phyloP scores from a whole-genome alignment of 192 early-diverging fungal genomes.

The Backusella tuberculispora region DNA sequence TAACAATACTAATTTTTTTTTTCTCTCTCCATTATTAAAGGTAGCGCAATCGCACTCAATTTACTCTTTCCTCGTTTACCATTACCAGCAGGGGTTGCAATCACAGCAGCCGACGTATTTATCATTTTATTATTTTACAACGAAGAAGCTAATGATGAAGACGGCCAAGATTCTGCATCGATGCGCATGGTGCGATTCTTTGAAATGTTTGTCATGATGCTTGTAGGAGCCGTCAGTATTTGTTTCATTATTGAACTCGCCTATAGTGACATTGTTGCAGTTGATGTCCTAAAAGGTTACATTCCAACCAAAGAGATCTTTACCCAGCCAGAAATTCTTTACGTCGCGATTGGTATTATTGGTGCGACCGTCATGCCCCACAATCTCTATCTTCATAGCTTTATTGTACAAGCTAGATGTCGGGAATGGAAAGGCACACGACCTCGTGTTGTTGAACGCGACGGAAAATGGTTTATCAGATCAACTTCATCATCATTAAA shows the following conservation, averaged over 20 bases:
- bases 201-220: constrained; percentile 67
- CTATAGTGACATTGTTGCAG: constrained; percentile 58
- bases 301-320: constrained; percentile 62
- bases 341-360: constrained; percentile 79
- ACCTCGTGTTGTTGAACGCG: constrained; percentile 15
- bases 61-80: constrained; percentile 70
- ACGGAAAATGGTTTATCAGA: constrained; percentile 16
- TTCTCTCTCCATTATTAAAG: constrained; percentile 25
- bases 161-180: constrained; percentile 21
- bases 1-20: neutral
- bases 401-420: constrained; percentile 69
- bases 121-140: constrained; percentile 66
- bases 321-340: constrained; percentile 59
- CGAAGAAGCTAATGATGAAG: constrained; percentile 46
- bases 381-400: constrained; percentile 80
- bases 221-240: constrained; percentile 63
- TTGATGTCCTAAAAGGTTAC: constrained; percentile 68
- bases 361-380: constrained; percentile 81
- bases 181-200: constrained; percentile 58
- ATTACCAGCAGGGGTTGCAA: constrained; percentile 71
- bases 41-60: constrained; percentile 81
- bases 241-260: constrained; percentile 71
- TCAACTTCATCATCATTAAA: neutral
- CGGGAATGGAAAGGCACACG: constrained; percentile 25
- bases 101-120: constrained; percentile 76